Conservation (phyloP, 2,329 filamentous ascomycete genomes). For the Stagonosporopsis rhizophila region DNA sequence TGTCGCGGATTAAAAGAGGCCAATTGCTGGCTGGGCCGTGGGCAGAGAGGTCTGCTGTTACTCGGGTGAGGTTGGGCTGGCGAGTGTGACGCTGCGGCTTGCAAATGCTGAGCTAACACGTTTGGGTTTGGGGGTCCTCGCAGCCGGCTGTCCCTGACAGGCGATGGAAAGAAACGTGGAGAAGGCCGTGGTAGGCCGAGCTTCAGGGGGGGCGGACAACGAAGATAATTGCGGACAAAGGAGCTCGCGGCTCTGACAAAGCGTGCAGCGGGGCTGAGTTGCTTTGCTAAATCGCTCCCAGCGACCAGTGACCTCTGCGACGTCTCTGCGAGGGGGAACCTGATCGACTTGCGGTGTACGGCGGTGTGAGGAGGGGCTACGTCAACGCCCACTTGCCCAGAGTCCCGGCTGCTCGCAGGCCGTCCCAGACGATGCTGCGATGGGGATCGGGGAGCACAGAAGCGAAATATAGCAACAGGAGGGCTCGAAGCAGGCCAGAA, state of each 20-base stretch:
- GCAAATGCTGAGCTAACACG: slow-evolving; percentile 17
- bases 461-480: slow-evolving; percentile 20
- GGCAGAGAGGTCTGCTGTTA: slow-evolving; percentile 9
- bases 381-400: slow-evolving; percentile 18
- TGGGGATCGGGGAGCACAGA: slow-evolving; percentile 18
- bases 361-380: slow-evolving; percentile 21
- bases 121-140: not conserved
- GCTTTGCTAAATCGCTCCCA: slow-evolving; percentile 5
- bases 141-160: slow-evolving; percentile 16
- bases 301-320: slow-evolving; percentile 4
- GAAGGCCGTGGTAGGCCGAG: slow-evolving; percentile 16
- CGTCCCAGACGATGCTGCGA: slow-evolving; percentile 15
- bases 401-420: slow-evolving; percentile 12
- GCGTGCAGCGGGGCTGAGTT: slow-evolving; percentile 15
- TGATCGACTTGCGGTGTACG: slow-evolving; percentile 17
- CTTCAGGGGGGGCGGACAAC: slow-evolving; percentile 3
- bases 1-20: slow-evolving; percentile 7
- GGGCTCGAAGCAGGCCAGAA: slow-evolving; percentile 3
- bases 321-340: slow-evolving; percentile 11
- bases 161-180: slow-evolving; percentile 15
- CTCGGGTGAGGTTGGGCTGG: slow-evolving; percentile 14
- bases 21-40: slow-evolving; percentile 1
- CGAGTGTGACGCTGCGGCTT: slow-evolving; percentile 18
- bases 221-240: slow-evolving; percentile 13
- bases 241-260: slow-evolving; percentile 6